phyloP scores from a whole-genome alignment of 352 stramenopile genomes.

The Phytophthora crassamura region DNA sequence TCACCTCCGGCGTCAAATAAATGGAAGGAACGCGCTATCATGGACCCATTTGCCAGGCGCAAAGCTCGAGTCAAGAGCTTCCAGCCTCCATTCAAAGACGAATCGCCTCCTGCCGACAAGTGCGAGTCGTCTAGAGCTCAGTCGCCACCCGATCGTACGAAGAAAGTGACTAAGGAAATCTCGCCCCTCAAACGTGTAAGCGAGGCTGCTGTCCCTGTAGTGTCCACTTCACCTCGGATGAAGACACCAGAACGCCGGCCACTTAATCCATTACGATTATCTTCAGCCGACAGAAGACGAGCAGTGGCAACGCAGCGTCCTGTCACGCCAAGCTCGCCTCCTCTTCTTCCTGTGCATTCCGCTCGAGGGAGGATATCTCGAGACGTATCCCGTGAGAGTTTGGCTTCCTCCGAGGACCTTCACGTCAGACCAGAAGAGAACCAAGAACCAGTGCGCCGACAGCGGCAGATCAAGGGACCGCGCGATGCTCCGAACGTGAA shows the following conservation, averaged over 20 bases:
- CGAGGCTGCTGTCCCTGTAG: constrained; percentile 1
- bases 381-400: constrained; percentile 15
- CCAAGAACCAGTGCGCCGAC: constrained; percentile 10
- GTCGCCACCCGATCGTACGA: background rate
- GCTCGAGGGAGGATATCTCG: constrained; percentile 9
- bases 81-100: constrained; percentile 1
- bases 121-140: background rate
- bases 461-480: constrained; percentile 13
- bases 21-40: constrained; percentile 72
- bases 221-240: constrained; percentile 18
- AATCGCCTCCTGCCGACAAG: background rate
- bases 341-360: constrained; percentile 9
- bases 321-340: constrained; percentile 16
- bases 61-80: constrained; percentile 24
- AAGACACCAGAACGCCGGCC: constrained; percentile 1
- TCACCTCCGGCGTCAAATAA: constrained; percentile 56
- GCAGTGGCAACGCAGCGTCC: constrained; percentile 7
- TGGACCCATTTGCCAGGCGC: constrained; percentile 75
- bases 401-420: constrained; percentile 2
- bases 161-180: background rate
- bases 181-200: background rate
- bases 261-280: constrained; percentile 33
- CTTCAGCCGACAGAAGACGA: constrained; percentile 30
- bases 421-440: background rate
- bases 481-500: constrained; percentile 31